These are phyloP conservation scores for Rhododendron griersonianum DNA, from an alignment of 148 eudicot genomes.

Conservation along the genomic window DNA sequence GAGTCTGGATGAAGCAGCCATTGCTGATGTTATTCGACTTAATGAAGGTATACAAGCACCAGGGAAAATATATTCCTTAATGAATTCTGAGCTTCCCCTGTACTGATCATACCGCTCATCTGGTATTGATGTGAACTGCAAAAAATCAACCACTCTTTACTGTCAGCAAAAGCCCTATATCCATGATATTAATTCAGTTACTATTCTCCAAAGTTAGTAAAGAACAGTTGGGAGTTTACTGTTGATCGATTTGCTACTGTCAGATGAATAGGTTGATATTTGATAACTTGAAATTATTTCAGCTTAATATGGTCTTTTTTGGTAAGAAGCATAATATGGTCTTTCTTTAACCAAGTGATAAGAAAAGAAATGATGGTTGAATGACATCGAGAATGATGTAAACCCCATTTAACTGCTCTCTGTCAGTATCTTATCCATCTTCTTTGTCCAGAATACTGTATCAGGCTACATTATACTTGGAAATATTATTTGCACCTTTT, in stretches of 20 bases:
- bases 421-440: not conserved
- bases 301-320: not conserved
- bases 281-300: not conserved
- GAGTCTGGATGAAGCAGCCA: slow-evolving; percentile 71
- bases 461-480: not conserved
- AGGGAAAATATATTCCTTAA: slow-evolving; percentile 81
- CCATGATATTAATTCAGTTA: not conserved
- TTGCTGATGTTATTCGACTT: slow-evolving; percentile 66
- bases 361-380: not conserved
- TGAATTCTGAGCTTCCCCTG: slow-evolving; percentile 61
- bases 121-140: slow-evolving; percentile 67
- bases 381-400: not conserved
- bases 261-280: not conserved
- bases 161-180: not conserved
- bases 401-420: not conserved
- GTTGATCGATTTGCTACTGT: not conserved
- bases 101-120: slow-evolving; percentile 73
- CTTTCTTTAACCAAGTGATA: not conserved
- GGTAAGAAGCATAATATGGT: not conserved
- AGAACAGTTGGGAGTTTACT: not conserved
- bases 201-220: not conserved
- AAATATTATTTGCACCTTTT: not conserved
- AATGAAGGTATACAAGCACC: slow-evolving; percentile 79
- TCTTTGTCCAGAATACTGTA: not conserved
- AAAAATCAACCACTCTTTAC: not conserved